These are phyloP conservation scores for Sphaceloma murrayae DNA, from an alignment of 2,329 filamentous ascomycete species.

Conservation along the genomic window DNA sequence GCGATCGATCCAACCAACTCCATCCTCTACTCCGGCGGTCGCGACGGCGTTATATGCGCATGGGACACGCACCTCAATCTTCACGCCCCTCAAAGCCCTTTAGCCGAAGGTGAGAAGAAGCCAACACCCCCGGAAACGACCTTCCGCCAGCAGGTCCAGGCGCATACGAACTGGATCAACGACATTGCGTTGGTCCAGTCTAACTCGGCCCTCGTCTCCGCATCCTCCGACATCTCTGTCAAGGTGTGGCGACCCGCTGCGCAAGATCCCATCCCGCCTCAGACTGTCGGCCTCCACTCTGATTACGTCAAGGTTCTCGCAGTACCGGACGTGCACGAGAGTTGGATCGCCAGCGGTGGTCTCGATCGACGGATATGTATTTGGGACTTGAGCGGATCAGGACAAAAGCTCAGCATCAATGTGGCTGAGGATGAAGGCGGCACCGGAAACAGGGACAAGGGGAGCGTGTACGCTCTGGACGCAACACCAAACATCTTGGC, in stretches of 20 bases:
- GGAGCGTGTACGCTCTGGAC: slow-evolving; percentile 85
- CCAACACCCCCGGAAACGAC: slow-evolving; percentile 36
- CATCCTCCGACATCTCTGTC: slow-evolving; percentile 87
- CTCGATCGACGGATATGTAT: slow-evolving; percentile 85
- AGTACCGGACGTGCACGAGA: slow-evolving; percentile 57
- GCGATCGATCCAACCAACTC: slow-evolving; percentile 74
- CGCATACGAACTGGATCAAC: slow-evolving; percentile 95
- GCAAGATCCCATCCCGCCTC: slow-evolving; percentile 53
- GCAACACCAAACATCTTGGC: slow-evolving; percentile 73
- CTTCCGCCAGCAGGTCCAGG: slow-evolving; percentile 57
- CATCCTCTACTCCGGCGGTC: slow-evolving; percentile 91
- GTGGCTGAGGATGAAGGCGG: slow-evolving; percentile 70
- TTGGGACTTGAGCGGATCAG: slow-evolving; percentile 85
- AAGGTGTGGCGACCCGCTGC: slow-evolving; percentile 78
- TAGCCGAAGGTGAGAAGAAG: slow-evolving; percentile 27
- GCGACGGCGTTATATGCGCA: slow-evolving; percentile 90
- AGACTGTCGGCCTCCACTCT: slow-evolving; percentile 80
- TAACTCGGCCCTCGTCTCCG: slow-evolving; percentile 72
- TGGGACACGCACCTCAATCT: slow-evolving; percentile 80
- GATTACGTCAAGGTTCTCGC: slow-evolving; percentile 96
- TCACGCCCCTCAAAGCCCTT: slow-evolving; percentile 30
- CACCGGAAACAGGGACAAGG: slow-evolving; percentile 65
- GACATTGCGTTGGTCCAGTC: slow-evolving; percentile 74
- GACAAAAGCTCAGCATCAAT: slow-evolving; percentile 79
- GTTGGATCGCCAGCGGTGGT: slow-evolving; percentile 90